A percentile compares a stretch with the other conserved stretches of the same genome.
Conservation (phyloP, 1,139 yeast species). For the Protomyces pachydermus region DNA sequence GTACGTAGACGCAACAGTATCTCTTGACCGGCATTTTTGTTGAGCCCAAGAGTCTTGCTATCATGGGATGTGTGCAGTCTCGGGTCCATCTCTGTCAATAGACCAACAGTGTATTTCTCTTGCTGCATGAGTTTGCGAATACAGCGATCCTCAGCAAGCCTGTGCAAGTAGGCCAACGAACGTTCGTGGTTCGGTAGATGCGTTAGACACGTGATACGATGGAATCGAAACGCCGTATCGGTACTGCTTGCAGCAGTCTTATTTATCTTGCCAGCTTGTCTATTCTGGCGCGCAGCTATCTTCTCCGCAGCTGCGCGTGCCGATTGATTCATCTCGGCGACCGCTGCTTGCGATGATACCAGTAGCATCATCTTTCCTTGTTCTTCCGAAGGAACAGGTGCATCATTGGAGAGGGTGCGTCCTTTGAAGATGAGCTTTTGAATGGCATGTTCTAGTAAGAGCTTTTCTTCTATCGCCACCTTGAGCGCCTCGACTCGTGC, state of each 20-base stretch:
- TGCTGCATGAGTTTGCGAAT: conserved; percentile 41
- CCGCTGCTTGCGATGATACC: conserved; percentile 9
- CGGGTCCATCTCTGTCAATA: conserved; percentile 44
- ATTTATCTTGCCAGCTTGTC: background rate
- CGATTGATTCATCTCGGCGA: background rate
- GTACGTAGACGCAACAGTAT: conserved; percentile 43
- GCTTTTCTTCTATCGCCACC: background rate
- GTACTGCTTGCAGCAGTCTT: background rate
- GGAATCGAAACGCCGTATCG: conserved; percentile 38
- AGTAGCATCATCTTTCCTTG: conserved; percentile 11
- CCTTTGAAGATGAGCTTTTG: conserved; percentile 58
- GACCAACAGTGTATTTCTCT: conserved; percentile 40
- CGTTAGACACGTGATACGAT: conserved; percentile 38
- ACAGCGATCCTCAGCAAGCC: conserved; percentile 40
- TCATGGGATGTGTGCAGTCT: conserved; percentile 39
- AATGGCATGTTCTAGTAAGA: background rate
- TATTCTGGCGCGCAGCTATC: background rate
- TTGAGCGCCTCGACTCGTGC: conserved; percentile 2
- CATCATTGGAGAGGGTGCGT: conserved; percentile 12
- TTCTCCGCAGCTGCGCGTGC: background rate
- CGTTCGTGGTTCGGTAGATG: conserved; percentile 38
- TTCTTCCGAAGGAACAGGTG: background rate
- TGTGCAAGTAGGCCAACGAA: conserved; percentile 37
- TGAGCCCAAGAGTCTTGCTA: conserved; percentile 39
- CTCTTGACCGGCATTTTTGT: conserved; percentile 40